Evolutionary conservation across 2,329 filamentous ascomycete genomes (phyloP).

Genomic region (Alternaria incomplexa): DNA sequence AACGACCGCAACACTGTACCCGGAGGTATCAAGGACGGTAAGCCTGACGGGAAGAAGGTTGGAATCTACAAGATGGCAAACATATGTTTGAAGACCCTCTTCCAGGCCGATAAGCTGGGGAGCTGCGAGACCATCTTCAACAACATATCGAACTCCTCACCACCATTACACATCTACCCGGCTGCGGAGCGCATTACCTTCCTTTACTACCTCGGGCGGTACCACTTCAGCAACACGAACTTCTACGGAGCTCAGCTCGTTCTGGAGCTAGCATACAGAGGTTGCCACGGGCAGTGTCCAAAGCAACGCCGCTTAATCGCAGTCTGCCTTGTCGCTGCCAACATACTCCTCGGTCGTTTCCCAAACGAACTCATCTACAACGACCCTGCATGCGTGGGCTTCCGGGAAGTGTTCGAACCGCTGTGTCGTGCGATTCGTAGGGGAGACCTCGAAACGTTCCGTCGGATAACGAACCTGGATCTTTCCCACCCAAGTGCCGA

Average conservation of each 20-base stretch:
- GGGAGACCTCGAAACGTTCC: conserved; percentile 78
- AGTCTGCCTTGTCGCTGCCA: conserved; percentile 81
- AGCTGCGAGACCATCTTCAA: conserved; percentile 88
- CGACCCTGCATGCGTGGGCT: conserved; percentile 70
- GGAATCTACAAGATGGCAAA: conserved; percentile 94
- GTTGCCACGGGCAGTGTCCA: conserved; percentile 63
- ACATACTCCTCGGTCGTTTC: conserved; percentile 84
- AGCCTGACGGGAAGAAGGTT: conserved; percentile 81
- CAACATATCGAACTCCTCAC: conserved; percentile 83
- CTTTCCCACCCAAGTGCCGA: conserved; percentile 37
- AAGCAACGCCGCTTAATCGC: conserved; percentile 81
- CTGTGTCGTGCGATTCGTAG: conserved; percentile 73
- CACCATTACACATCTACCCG: conserved; percentile 80
- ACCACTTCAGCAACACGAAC: conserved; percentile 83
- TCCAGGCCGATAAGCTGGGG: conserved; percentile 83
- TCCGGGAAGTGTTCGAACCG: conserved; percentile 72
- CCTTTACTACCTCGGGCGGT: conserved; percentile 91
- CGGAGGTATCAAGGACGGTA: conserved; percentile 61
- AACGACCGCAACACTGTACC: conserved; percentile 76
- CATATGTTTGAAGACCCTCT: conserved; percentile 84
- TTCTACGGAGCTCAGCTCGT: conserved; percentile 78
- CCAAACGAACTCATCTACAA: conserved; percentile 71
- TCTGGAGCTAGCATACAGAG: conserved; percentile 79
- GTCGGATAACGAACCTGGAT: conserved; percentile 65
- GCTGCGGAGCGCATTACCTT: conserved; percentile 88